Evolutionary conservation across 2,329 filamentous ascomycete species (phyloP), one percentile per base, ranked within the genome.

Genomic region (Hypoxylon sp.): DNA sequence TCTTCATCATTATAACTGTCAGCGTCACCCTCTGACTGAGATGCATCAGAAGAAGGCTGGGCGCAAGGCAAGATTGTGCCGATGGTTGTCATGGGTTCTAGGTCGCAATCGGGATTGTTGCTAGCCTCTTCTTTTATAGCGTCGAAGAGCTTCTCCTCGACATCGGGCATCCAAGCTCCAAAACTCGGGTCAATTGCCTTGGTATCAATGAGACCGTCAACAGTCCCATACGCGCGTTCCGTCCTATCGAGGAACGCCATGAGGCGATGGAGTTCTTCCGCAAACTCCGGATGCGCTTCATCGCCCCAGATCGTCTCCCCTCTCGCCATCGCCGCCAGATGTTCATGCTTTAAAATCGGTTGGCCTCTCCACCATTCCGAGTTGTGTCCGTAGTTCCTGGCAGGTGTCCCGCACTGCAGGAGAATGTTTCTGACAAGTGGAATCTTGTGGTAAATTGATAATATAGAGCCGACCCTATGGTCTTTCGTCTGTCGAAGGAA

Each of bases 181-280:
- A 63, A 69, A 51, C 50, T 73, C n/a, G 74, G 66, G 23, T 71
- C 75, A 21, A 81, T 75, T 11, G 78, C 75, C 30, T 79, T 68
- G 11, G 74, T 75, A 41, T 81, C 76, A 3, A 78, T 74, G 5
- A 89, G 74, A 4, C 79, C 77, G 59, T 87, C 85, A 21, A 82
- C 82, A 0, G 84, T 85, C 12, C 85, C 88, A 68, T 89, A 89
- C 45, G 83, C 85, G 45, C 88, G 82, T 25, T 89, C 85, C 0
- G 87, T 88, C 8, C 76, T 79, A 61, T 90, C 88, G 2, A 90
- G 80, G 65, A 90, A 90, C 8, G 87, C 88, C 79, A 90, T 83
- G 4, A 90, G 75, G 12, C 88, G 85, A 69, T 90, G 88, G 1
- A 89, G 69, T 73, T 90, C 88, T 23, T 87, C 81, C 54, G 79